phyloP scores from a whole-genome alignment of 176 grass and related monocot species.

The Cenchrus purpureus region DNA sequence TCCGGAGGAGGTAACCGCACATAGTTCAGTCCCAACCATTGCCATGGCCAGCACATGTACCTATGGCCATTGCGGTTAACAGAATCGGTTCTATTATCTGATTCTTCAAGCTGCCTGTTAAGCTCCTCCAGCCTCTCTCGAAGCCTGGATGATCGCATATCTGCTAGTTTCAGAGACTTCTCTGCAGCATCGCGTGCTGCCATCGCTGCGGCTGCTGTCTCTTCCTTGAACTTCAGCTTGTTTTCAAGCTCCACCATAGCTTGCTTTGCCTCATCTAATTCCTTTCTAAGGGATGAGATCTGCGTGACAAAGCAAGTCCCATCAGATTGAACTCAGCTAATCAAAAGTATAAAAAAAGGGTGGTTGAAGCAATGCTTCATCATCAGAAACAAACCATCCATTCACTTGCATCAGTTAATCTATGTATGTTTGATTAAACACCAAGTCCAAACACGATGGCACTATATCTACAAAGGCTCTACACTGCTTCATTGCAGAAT shows the following conservation, averaged over 20 bases:
- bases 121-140: slow-evolving; percentile 87
- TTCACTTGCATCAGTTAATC: not conserved
- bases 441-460: not conserved
- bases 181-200: slow-evolving; percentile 78
- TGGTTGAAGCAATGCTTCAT: not conserved
- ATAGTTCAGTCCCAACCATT: slow-evolving; percentile 90
- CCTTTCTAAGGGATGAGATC: slow-evolving; percentile 74
- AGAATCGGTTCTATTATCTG: slow-evolving; percentile 45
- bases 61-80: slow-evolving; percentile 50
- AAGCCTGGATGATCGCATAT: slow-evolving; percentile 72
- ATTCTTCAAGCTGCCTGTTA: slow-evolving; percentile 78
- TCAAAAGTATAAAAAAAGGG: not conserved
- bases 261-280: slow-evolving; percentile 81
- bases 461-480: not conserved
- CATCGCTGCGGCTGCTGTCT: slow-evolving; percentile 83
- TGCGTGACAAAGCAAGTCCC: slow-evolving; percentile 31
- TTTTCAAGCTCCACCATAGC: slow-evolving; percentile 75
- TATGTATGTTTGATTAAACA: not conserved
- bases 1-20: slow-evolving; percentile 55
- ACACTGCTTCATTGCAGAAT: not conserved
- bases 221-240: slow-evolving; percentile 99
- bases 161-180: slow-evolving; percentile 79
- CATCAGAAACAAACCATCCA: not conserved
- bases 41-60: slow-evolving; percentile 98
- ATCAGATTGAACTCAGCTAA: not conserved